Conservation (phyloP, 2,329 filamentous ascomycete genomes). For the Scedosporium minutisporum region DNA sequence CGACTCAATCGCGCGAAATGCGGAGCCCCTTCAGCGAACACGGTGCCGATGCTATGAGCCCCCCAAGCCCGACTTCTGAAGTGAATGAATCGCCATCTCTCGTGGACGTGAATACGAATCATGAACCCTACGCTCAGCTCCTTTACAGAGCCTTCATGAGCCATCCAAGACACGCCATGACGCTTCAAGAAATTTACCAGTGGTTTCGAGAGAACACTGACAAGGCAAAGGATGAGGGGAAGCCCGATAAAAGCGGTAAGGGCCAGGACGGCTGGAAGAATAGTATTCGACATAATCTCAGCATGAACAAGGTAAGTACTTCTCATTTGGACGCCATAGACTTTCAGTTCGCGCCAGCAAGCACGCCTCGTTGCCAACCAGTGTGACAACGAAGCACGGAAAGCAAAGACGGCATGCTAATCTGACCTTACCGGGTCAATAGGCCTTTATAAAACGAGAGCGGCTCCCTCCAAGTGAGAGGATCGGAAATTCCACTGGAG, state of each 20-base stretch:
- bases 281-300: slow-evolving; percentile 89
- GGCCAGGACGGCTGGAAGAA: slow-evolving; percentile 86
- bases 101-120: not conserved
- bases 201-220: slow-evolving; percentile 80
- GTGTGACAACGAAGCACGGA: too few species aligned
- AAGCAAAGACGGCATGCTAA: too few species aligned
- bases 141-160: slow-evolving; percentile 69
- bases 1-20: not conserved
- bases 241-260: slow-evolving; percentile 93
- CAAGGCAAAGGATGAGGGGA: slow-evolving; percentile 71
- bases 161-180: slow-evolving; percentile 57
- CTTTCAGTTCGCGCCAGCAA: too few species aligned
- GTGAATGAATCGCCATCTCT: not conserved
- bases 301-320: slow-evolving; percentile 77
- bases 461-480: not conserved
- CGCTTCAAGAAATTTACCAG: slow-evolving; percentile 76
- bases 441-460: not conserved
- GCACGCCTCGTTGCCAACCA: too few species aligned
- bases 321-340: not conserved
- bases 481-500: not conserved
- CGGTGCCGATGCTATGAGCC: not conserved
- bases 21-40: not conserved
- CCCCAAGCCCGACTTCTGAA: not conserved
- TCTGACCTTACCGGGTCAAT: too few species aligned
- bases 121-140: slow-evolving; percentile 68